These are phyloP conservation scores for Phytophthora multivora DNA, from an alignment of 352 stramenopile genomes.

Conservation along the genomic window DNA sequence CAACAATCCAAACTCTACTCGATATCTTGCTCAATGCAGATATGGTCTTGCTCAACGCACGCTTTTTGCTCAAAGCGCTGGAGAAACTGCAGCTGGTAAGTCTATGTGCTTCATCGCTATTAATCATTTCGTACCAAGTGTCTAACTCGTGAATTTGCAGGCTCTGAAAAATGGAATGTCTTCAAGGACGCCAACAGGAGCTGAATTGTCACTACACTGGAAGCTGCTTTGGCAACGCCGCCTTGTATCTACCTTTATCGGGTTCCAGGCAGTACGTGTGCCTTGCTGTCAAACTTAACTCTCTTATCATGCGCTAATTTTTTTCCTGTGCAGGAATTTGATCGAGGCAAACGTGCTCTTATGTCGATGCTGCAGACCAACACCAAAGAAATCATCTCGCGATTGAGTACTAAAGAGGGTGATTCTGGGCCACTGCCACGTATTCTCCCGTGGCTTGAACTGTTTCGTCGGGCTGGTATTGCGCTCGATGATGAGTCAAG, in stretches of 20 bases:
- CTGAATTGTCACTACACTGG: slow-evolving; percentile 68
- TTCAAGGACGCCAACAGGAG: slow-evolving; percentile 57
- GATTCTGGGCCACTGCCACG: slow-evolving; percentile 26
- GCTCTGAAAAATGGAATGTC: slow-evolving; percentile 60
- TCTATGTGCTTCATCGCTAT: slow-evolving; percentile 1
- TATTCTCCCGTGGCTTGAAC: slow-evolving; percentile 69
- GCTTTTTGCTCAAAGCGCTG: slow-evolving; percentile 65
- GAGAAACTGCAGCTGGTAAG: slow-evolving; percentile 68
- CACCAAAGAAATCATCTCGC: slow-evolving; percentile 29
- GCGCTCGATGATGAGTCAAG: slow-evolving; percentile 59
- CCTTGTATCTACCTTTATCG: slow-evolving; percentile 65
- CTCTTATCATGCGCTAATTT: slow-evolving; percentile 7
- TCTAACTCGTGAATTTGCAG: slow-evolving; percentile 34
- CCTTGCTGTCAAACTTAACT: background rate
- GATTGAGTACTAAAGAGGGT: slow-evolving; percentile 20
- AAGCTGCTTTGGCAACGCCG: slow-evolving; percentile 71
- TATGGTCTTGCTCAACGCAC: slow-evolving; percentile 60
- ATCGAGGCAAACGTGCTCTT: slow-evolving; percentile 32
- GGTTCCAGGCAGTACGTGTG: slow-evolving; percentile 56
- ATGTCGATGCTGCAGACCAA: slow-evolving; percentile 28
- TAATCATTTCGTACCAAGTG: background rate
- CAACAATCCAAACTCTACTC: slow-evolving; percentile 72
- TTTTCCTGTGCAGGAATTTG: slow-evolving; percentile 36
- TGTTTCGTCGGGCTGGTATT: slow-evolving; percentile 66
- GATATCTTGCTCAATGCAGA: slow-evolving; percentile 70